A percentile compares a stretch with the other conserved stretches of the same genome.
These are phyloP conservation scores for Penicillium argentinense DNA, from an alignment of 495 filamentous ascomycete genomes.

Conservation along the genomic window DNA sequence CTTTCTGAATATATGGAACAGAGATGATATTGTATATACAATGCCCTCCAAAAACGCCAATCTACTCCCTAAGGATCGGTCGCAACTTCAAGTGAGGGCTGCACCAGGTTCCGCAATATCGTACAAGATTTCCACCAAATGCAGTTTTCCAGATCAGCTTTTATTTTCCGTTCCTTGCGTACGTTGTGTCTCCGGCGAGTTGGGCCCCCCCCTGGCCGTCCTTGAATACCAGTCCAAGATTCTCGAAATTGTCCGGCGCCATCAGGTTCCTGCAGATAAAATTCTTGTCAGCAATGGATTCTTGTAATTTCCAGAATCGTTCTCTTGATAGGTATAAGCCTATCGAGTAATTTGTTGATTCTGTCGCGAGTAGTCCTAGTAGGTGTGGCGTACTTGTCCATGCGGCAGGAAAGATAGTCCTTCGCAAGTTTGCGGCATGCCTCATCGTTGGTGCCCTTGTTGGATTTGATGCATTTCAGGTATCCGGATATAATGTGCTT, in stretches of 20 bases:
- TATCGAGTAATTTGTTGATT: too few relatives aligned
- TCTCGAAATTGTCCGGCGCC: constrained; percentile 90
- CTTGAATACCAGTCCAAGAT: constrained; percentile 76
- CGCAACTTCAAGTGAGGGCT: too few relatives aligned
- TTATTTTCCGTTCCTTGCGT: constrained; percentile 9
- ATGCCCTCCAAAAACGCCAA: constrained; percentile 18
- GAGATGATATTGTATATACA: too few relatives aligned
- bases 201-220: constrained; percentile 25
- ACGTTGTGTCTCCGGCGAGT: not conserved
- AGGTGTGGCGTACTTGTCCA: constrained; percentile 74
- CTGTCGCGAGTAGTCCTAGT: not conserved
- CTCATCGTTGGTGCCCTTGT: constrained; percentile 78
- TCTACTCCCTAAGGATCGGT: too few relatives aligned
- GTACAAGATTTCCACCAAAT: constrained; percentile 11
- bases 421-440: constrained; percentile 85
- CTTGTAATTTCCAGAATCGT: not conserved
- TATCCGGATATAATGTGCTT: constrained; percentile 82
- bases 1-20: too few relatives aligned
- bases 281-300: constrained; percentile 8
- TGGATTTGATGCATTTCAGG: constrained; percentile 77
- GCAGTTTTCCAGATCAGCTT: not conserved
- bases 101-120: constrained; percentile 18
- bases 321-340: too few relatives aligned
- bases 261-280: constrained; percentile 73
- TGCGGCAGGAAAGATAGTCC: constrained; percentile 83